Base-by-base conservation (phyloP, 805 yeast genomes). In the Kazachstania viticola region DNA sequence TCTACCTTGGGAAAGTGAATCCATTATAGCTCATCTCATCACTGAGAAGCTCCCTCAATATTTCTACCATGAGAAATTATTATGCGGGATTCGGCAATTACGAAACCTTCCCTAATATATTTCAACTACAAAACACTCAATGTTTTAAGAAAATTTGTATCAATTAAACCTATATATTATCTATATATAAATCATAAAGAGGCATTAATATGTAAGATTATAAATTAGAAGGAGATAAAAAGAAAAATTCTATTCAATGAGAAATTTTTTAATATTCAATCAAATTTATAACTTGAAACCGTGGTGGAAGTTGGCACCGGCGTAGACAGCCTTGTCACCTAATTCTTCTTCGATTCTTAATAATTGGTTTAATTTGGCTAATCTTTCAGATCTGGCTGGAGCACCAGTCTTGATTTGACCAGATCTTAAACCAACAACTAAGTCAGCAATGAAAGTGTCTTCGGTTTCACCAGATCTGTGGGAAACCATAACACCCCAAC, bases 381-480 rank as follows among this genome's bases (percentile, higher is more conserved):
- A 79, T 79, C 98, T 88, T 75, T 88, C 98, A 51, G 96, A 83
- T 75, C 98, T 87, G 53, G 96, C 95, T 62, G 97, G 97, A 62
- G 98, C 97, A 79, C 98, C 98, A 52, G 96, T 83, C 87, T 88
- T 88, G 69, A 88, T 82, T 75, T 88, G 97, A 64, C 96, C 98
- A 49, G 94, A 56, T 79, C 96, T 84, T 65, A 88, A 75, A 74
- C 97, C 97, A 56, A 91, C 98, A 57, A 84, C 72, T 62, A 88
- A 75, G 69, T 88, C 97, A 60, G 98, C 97, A 65, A 88, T 88
- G 73, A 83, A 79, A 58, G 93, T 79, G 70, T 91, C 98, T 73
- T 91, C 98, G 50, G 96, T 87, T 76, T 88, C 98, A 72, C 98
- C 98, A 54, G 96, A 87, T 79, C 98, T 85, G 84, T 88, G 98